phyloP scores from a whole-genome alignment of 257 asterid species.

The Handroanthus guayacan region DNA sequence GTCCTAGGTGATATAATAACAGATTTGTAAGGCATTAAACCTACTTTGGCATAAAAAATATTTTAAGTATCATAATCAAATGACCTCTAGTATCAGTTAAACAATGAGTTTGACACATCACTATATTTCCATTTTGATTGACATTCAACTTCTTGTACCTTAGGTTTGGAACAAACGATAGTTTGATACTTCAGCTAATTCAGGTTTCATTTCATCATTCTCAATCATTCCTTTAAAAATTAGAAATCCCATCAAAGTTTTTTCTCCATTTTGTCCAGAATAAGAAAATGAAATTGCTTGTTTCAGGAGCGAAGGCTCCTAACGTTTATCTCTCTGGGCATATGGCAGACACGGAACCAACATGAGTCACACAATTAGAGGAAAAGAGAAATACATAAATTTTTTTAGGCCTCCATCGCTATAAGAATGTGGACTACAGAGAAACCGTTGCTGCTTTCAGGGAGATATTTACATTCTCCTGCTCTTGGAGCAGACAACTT shows the following conservation, averaged over 20 bases:
- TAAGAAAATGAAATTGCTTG: constrained; percentile 21
- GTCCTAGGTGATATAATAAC: background rate
- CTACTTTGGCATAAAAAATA: constrained; percentile 14
- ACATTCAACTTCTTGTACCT: constrained; percentile 18
- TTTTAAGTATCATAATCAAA: background rate
- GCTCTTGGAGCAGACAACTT: constrained; percentile 9
- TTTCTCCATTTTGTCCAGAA: background rate
- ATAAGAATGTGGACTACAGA: background rate
- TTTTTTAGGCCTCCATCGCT: background rate
- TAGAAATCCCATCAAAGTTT: constrained; percentile 5
- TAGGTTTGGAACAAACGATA: constrained; percentile 17
- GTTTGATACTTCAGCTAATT: constrained; percentile 23
- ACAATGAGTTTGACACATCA: constrained; percentile 13
- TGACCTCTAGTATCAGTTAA: constrained; percentile 25
- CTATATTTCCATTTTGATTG: constrained; percentile 9
- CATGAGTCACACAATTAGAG: background rate
- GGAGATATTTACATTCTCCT: background rate
- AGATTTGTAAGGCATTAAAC: background rate
- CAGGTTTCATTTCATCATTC: constrained; percentile 20
- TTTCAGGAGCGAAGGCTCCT: constrained; percentile 1
- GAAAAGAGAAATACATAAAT: background rate
- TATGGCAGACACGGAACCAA: constrained; percentile 14
- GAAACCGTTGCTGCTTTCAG: background rate
- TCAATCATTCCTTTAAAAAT: constrained; percentile 13
- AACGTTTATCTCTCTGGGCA: background rate